Evolutionary conservation across 306 rosid species (phyloP).

Genomic region (Leucaena leucocephala): DNA sequence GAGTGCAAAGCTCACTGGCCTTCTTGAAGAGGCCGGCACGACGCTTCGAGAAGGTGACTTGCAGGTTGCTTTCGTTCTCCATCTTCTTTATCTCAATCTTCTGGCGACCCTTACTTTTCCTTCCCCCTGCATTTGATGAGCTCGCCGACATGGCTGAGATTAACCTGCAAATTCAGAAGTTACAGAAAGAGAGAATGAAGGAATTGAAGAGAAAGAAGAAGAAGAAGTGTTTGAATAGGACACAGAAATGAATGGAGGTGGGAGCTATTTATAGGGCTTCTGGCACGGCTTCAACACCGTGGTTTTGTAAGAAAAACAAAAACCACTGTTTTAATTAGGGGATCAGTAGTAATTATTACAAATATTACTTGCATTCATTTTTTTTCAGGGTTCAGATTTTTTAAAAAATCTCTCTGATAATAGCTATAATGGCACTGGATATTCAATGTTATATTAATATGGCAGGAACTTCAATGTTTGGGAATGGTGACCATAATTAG

Average conservation of each 20-base stretch:
- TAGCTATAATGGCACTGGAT: not conserved
- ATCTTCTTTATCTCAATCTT: constrained; percentile 49
- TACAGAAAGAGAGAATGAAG: not conserved
- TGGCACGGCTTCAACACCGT: not conserved
- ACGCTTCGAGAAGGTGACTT: constrained; percentile 48
- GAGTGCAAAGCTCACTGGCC: constrained; percentile 50
- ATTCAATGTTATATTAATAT: constrained; percentile 1
- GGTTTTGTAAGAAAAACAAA: not conserved
- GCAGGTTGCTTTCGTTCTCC: constrained; percentile 43
- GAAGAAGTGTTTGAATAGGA: not conserved
- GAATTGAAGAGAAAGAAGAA: not conserved
- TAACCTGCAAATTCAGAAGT: not conserved
- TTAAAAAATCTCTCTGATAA: not conserved
- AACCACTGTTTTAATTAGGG: not conserved
- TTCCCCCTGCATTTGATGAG: not conserved
- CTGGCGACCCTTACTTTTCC: constrained; percentile 36
- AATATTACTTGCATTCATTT: not conserved
- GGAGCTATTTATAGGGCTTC: not conserved
- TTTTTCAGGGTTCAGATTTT: constrained; percentile 10
- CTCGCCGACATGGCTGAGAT: not conserved
- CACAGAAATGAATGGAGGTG: not conserved
- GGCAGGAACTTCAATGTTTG: not conserved
- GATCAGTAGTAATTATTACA: not conserved
- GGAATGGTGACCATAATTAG: constrained; percentile 12
- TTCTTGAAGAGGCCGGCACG: constrained; percentile 51